Evolutionary conservation across 768 basidiomycete genomes (phyloP).

Genomic region (Tulasnella sp.): DNA sequence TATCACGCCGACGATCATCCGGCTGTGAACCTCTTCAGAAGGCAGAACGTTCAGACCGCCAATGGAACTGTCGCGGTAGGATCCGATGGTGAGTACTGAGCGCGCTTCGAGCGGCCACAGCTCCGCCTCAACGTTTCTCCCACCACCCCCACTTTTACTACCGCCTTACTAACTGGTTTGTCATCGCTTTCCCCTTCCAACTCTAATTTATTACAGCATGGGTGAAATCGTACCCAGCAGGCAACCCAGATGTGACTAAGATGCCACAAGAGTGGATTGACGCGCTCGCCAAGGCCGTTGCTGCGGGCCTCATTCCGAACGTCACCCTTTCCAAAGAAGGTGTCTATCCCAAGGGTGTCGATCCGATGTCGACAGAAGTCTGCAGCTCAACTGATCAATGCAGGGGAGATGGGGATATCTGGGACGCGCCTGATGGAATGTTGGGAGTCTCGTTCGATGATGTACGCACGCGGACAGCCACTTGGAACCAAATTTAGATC

Average conservation of each 20-base stretch:
- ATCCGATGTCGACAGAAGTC: not conserved
- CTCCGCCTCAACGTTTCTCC: not conserved
- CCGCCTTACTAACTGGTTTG: not conserved
- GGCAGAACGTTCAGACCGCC: slow-evolving; percentile 9
- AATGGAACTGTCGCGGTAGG: slow-evolving; percentile 8
- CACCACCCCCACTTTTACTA: not conserved
- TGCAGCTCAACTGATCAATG: slow-evolving; percentile 25
- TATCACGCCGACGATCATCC: slow-evolving; percentile 24
- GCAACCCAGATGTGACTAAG: slow-evolving; percentile 19
- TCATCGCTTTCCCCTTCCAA: not conserved
- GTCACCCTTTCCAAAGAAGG: slow-evolving; percentile 8
- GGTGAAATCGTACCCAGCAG: not conserved
- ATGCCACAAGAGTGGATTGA: slow-evolving; percentile 26
- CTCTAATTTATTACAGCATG: not conserved
- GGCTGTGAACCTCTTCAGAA: slow-evolving; percentile 14
- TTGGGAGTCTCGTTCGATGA: slow-evolving; percentile 31
- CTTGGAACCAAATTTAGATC: no score
- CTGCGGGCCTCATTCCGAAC: slow-evolving; percentile 27
- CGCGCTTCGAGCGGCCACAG: not conserved
- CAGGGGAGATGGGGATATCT: slow-evolving; percentile 20
- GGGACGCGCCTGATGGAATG: slow-evolving; percentile 30
- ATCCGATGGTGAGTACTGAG: not conserved
- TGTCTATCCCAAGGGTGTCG: not conserved
- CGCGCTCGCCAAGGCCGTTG: not conserved
- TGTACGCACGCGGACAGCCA: not conserved